Evolutionary conservation across 2,329 filamentous ascomycete genomes (phyloP).

Genomic region (Alternaria ventricosa): DNA sequence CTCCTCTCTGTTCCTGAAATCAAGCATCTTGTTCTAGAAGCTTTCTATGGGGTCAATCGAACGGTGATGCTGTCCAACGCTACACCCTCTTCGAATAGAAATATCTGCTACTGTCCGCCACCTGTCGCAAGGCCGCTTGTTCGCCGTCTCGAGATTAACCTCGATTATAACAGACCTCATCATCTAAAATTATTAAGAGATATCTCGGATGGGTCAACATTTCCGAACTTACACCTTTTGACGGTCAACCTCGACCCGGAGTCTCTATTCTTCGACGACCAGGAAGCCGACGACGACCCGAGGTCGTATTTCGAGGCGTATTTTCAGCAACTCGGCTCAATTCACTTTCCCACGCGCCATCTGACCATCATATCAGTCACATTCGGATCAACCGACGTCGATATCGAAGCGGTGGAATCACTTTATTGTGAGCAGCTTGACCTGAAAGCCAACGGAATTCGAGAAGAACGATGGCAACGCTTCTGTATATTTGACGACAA

Average conservation of each 20-base stretch:
- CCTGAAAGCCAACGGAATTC: not conserved
- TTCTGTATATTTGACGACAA: not conserved
- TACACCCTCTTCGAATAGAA: not conserved
- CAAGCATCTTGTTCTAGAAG: not conserved
- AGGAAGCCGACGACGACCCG: not conserved
- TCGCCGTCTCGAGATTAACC: not conserved
- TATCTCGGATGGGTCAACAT: not conserved
- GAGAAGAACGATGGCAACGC: not conserved
- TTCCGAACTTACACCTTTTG: not conserved
- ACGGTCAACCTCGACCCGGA: not conserved
- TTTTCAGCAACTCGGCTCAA: not conserved
- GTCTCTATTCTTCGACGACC: accelerated
- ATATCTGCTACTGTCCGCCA: not conserved
- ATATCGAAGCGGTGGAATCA: not conserved
- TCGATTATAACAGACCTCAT: not conserved
- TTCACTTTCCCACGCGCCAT: not conserved
- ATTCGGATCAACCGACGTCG: not conserved
- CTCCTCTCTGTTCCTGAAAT: not conserved
- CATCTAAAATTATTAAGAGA: not conserved
- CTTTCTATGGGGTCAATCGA: not conserved
- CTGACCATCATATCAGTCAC: not conserved
- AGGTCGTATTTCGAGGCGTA: not conserved
- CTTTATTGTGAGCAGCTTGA: not conserved
- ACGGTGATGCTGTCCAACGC: not conserved
- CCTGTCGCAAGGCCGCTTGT: not conserved